phyloP scores from a whole-genome alignment of 352 stramenopile species.

The Pelagophyceae sp. region DNA sequence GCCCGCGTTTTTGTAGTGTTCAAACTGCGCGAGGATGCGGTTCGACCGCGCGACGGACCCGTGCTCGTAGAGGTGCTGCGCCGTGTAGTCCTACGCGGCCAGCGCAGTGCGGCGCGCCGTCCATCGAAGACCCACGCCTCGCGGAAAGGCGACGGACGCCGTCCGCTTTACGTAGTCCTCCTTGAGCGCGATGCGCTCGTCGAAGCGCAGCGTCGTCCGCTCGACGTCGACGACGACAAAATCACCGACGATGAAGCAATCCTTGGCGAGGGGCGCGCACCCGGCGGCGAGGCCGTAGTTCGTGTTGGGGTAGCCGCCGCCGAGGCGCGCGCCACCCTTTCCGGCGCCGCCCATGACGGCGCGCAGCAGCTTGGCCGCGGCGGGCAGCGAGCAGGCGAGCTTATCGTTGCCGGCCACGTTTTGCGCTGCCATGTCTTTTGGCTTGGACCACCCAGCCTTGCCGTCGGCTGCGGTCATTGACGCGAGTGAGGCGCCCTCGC shows the following conservation, averaged over 20 bases:
- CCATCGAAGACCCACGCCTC: no score
- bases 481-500: background rate
- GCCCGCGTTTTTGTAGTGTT: background rate
- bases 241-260: conserved; percentile 5
- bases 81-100: conserved; percentile 14
- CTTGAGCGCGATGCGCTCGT: background rate
- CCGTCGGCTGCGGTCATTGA: background rate
- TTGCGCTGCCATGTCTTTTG: background rate
- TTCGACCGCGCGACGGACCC: background rate
- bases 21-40: background rate
- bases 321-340: background rate
- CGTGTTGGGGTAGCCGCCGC: background rate
- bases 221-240: background rate
- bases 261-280: background rate
- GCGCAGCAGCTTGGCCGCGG: background rate
- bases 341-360: no score
- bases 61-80: background rate
- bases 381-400: background rate
- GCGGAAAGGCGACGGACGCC: no score
- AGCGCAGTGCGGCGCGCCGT: no score
- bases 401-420: background rate
- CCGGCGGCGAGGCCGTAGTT: background rate
- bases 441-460: background rate
- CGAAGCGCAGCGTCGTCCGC: background rate
- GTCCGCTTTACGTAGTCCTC: no score